Conservation (phyloP, 1,284 basidiomycete genomes). For the Cystobasidium sp. region DNA sequence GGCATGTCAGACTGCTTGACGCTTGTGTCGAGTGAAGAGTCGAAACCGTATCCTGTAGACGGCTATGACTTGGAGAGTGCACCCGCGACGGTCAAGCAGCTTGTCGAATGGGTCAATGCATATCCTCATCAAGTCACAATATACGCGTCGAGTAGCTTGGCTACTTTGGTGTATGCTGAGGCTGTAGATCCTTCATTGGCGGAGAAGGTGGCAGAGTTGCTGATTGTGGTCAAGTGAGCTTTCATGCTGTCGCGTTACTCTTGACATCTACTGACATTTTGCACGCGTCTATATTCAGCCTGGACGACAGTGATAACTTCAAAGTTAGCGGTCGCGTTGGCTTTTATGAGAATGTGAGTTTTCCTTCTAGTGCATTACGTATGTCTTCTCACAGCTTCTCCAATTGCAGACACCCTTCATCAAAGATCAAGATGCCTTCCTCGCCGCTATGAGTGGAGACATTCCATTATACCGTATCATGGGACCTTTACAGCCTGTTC, state of each 20-base stretch:
- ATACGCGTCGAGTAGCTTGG: slow-evolving; percentile 22
- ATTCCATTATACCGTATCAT: slow-evolving; percentile 30
- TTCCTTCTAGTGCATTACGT: background rate
- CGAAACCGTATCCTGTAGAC: slow-evolving; percentile 25
- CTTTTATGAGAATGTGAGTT: background rate
- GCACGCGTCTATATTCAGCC: background rate
- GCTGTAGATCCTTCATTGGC: slow-evolving; percentile 20
- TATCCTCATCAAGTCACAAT: slow-evolving; percentile 30
- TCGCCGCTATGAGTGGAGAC: background rate
- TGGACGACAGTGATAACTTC: background rate
- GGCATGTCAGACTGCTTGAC: slow-evolving; percentile 15
- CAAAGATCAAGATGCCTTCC: slow-evolving; percentile 33
- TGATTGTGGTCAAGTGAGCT: slow-evolving; percentile 22
- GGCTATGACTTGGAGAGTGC: background rate
- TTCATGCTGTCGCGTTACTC: background rate
- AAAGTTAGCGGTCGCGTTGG: background rate
- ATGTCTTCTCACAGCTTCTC: background rate
- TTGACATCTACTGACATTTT: background rate
- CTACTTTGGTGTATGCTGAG: slow-evolving; percentile 20
- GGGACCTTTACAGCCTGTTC: slow-evolving; percentile 11
- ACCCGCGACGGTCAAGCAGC: slow-evolving; percentile 25
- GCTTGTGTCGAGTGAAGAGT: slow-evolving; percentile 14
- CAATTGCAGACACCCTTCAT: slow-evolving; percentile 18
- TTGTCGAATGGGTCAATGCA: slow-evolving; percentile 17
- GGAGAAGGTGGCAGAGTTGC: slow-evolving; percentile 14